A percentile compares a stretch with the other conserved stretches of the same genome.
Conservation (phyloP, 148 eudicot genomes). For the Vaccinium myrtillus region DNA sequence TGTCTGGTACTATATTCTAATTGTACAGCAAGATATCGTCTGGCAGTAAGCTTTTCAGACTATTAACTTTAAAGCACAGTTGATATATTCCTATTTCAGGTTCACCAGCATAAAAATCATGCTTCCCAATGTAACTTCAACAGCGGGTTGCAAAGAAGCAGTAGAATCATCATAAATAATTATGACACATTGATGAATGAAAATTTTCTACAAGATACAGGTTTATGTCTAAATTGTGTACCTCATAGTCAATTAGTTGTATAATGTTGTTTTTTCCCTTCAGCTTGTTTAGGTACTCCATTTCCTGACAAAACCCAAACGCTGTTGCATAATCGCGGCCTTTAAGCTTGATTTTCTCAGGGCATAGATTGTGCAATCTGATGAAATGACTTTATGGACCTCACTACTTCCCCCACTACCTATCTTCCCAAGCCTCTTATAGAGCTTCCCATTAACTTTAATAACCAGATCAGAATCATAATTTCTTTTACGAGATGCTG, state of each 20-base stretch:
- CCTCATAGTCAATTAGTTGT: constrained; percentile 97
- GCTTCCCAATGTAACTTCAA: neutral
- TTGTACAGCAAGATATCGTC: neutral
- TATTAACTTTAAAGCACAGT: neutral
- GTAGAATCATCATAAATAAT: neutral
- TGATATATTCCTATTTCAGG: neutral
- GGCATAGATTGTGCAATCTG: constrained; percentile 90
- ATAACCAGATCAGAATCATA: constrained; percentile 87
- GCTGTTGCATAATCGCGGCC: constrained; percentile 97
- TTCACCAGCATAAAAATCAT: neutral
- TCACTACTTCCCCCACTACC: constrained; percentile 99
- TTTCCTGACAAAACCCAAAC: constrained; percentile 95
- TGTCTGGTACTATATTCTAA: neutral
- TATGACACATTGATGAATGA: neutral
- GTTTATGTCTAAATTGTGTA: constrained; percentile 22
- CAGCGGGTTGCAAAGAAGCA: neutral
- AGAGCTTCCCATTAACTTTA: constrained; percentile 92
- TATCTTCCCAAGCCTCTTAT: constrained; percentile 98
- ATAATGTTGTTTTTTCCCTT: constrained; percentile 88
- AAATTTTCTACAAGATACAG: neutral
- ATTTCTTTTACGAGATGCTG: constrained; percentile 53
- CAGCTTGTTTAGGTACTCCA: constrained; percentile 71
- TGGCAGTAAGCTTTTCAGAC: neutral
- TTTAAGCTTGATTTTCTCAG: constrained; percentile 89
- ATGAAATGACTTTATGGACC: constrained; percentile 94